Conservation (phyloP, 192 early-diverging fungal genomes). For the Phlyctochytrium bullatum region DNA sequence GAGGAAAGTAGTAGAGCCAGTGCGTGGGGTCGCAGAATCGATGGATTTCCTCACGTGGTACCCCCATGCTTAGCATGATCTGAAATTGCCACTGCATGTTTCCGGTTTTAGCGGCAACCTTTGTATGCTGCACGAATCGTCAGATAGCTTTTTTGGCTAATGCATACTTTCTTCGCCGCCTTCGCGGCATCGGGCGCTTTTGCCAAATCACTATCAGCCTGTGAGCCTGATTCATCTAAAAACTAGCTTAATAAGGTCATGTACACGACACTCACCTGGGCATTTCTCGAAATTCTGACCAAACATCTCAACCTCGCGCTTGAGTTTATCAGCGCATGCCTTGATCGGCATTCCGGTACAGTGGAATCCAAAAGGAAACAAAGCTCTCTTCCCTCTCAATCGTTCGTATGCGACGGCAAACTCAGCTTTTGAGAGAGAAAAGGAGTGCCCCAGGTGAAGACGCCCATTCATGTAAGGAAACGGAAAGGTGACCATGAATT, state of each 20-base stretch:
- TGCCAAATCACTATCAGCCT: neutral
- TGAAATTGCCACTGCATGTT: constrained; percentile 92
- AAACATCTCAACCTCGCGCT: constrained; percentile 80
- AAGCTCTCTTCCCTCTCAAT: constrained; percentile 84
- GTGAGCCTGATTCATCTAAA: too few relatives aligned
- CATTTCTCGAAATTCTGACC: constrained; percentile 68
- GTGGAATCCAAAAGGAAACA: constrained; percentile 98
- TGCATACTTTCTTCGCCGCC: constrained; percentile 50
- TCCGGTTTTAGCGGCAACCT: constrained; percentile 84
- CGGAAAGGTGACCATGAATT: constrained; percentile 93
- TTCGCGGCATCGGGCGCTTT: constrained; percentile 57
- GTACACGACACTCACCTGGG: constrained; percentile 19
- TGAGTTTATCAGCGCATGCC: constrained; percentile 85
- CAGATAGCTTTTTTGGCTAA: neutral
- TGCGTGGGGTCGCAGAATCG: constrained; percentile 86
- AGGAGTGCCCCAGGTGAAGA: constrained; percentile 95
- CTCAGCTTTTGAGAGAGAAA: constrained; percentile 93
- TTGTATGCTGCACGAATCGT: constrained; percentile 56
- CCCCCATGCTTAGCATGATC: constrained; percentile 87
- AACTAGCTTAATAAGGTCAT: constrained; percentile 10
- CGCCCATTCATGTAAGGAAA: constrained; percentile 88
- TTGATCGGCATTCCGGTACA: constrained; percentile 99
- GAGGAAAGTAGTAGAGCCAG: constrained; percentile 96
- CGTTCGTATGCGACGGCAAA: constrained; percentile 94
- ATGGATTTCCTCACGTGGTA: constrained; percentile 85